Base-by-base conservation (phyloP, 2,329 filamentous ascomycete species). In the Penicillium sp. region DNA sequence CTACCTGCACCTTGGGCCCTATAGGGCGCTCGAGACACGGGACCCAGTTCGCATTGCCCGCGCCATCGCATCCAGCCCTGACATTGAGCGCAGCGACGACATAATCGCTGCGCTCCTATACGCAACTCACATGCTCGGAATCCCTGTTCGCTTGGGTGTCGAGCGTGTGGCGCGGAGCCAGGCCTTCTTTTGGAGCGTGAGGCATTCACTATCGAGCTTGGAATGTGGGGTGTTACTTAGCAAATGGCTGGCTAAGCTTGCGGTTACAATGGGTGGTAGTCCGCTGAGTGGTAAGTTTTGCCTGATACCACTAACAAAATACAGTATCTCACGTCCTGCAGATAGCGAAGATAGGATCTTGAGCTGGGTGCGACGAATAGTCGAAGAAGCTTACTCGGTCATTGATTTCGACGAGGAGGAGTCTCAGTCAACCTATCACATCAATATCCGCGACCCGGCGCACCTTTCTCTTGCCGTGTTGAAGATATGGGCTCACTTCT, bases 91-190 rank as follows among this genome's bases (percentile, higher is more conserved):
- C 56, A 88, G 84, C 57, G 78, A 84, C 21, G 84, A 86, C 35
- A 81, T 90, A 26, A 87, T 86, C 38, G 81, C 87, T 50, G 89
- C 88, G 1, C 84, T 91, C 0, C 83, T 90, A 30, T 89, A 91
- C 68, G 86, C 88, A 1, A 86, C 89, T 30, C 89, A 91, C 70
- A 88, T 89, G 0, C 77, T 91, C 41, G 88, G 87, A 3, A 87
- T 90, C 70, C 75, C 75, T 1, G 73, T 77, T 3, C 69, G 74
- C 8, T 62, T 78, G 23, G 75, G 75, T 0, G 75, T 78, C 45
- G 73, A 76, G 29, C 73, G 75, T 48, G 72, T 78, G 48, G 75
- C 73, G 3, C 69, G 71, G 23, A 77, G 72, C 38, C 75, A 77
- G 59, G 72, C 74, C 3, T 73, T 77, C 49, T 76, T 74, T 58